Conservation (phyloP, 768 basidiomycete species). For the Candolleomyces aberdarensis region DNA sequence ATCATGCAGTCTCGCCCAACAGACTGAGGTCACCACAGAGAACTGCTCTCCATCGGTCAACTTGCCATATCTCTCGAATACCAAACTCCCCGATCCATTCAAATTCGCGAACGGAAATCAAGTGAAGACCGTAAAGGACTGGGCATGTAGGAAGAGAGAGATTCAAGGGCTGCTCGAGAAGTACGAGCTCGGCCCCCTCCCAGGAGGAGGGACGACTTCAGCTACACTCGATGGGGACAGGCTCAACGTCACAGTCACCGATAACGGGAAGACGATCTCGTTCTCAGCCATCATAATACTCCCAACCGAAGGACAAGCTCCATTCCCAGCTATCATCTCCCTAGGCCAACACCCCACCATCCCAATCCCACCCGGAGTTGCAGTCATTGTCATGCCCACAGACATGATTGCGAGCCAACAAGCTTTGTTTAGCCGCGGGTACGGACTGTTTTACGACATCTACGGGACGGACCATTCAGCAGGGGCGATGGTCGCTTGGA, state of each 20-base stretch:
- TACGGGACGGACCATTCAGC: not conserved
- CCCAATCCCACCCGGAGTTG: not conserved
- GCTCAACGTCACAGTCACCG: not conserved
- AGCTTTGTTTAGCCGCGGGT: not conserved
- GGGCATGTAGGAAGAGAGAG: not conserved
- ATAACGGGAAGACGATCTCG: not conserved
- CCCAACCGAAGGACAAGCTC: not conserved
- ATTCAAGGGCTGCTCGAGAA: not conserved
- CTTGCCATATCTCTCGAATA: not conserved
- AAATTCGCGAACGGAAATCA: not conserved
- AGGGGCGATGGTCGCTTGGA: not conserved
- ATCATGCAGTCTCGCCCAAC: too few relatives aligned
- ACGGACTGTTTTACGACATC: not conserved
- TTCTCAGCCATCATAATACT: not conserved
- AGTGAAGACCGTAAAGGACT: not conserved
- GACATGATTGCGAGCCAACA: not conserved
- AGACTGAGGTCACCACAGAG: too few relatives aligned
- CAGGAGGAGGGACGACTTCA: not conserved
- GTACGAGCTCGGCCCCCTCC: not conserved
- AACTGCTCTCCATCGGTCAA: too few relatives aligned
- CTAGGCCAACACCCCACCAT: not conserved
- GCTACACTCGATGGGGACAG: not conserved
- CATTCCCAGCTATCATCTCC: not conserved
- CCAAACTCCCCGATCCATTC: not conserved
- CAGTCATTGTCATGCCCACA: not conserved